phyloP scores from a whole-genome alignment of 371 early-diverging fungal species.

The Mucor velutinosus region DNA sequence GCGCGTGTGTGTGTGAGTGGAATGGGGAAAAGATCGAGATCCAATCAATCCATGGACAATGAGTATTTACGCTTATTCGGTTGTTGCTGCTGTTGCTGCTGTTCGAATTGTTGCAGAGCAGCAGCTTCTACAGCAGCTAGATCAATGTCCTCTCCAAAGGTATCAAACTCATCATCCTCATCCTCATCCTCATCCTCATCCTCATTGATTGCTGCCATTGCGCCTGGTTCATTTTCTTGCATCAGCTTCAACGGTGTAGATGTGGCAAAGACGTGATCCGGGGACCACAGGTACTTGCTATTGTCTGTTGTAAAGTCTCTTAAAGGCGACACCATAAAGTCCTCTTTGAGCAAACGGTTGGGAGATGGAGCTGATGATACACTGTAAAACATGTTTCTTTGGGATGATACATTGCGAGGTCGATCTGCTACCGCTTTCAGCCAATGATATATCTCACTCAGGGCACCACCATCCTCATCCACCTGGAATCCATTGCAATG shows the following conservation, averaged over 20 bases:
- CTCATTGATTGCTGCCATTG: neutral
- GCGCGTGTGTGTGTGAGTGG: too few species aligned
- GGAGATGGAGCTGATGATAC: conserved; percentile 23
- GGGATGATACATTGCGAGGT: neutral
- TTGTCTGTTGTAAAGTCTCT: neutral
- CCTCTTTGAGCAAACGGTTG: neutral
- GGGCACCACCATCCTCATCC: conserved; percentile 1
- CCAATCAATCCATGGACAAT: neutral
- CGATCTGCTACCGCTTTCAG: conserved; percentile 7
- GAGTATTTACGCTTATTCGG: neutral
- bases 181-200: neutral
- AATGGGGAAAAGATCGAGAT: neutral
- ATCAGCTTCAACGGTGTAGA: conserved; percentile 19
- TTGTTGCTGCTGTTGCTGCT: neutral
- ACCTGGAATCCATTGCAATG: conserved; percentile 15
- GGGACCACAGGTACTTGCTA: conserved; percentile 18
- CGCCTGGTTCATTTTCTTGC: too few species aligned
- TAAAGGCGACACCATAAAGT: conserved; percentile 15
- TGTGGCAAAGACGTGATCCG: conserved; percentile 17
- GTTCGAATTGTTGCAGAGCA: neutral
- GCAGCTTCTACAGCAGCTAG: neutral
- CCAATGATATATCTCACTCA: conserved; percentile 14
- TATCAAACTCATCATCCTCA: conserved; percentile 16
- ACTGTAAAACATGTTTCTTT: conserved; percentile 16
- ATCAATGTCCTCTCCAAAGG: conserved; percentile 1